phyloP scores from a whole-genome alignment of 176 grass and related monocot species.

The Tillandsia fasciculata region DNA sequence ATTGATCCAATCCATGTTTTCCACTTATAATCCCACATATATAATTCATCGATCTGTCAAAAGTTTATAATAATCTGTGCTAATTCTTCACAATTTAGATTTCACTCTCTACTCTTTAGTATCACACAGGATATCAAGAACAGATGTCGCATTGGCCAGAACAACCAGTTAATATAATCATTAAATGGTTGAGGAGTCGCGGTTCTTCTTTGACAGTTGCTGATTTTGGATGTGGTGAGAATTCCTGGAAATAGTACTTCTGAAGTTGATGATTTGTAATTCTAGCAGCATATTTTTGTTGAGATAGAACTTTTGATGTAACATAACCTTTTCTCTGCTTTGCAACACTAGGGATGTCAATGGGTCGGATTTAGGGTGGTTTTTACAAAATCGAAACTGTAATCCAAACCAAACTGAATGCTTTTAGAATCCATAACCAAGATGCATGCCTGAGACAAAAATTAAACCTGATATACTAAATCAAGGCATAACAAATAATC shows the following conservation, averaged over 20 bases:
- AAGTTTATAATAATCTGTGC: neutral
- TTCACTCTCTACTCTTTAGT: constrained; percentile 49
- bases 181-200: constrained; percentile 69
- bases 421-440: too few relatives aligned
- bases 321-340: neutral
- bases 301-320: neutral
- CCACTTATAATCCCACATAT: too few relatives aligned
- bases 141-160: constrained; percentile 95
- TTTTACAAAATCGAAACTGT: too few relatives aligned
- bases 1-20: too few relatives aligned
- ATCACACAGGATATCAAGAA: constrained; percentile 94
- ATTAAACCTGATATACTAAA: too few relatives aligned
- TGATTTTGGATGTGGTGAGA: constrained; percentile 97
- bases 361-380: too few relatives aligned
- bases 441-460: too few relatives aligned
- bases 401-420: too few relatives aligned
- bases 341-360: neutral
- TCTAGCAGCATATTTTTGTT: constrained; percentile 1
- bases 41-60: too few relatives aligned
- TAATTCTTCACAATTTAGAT: neutral
- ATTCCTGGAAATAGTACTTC: constrained; percentile 1
- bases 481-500: too few relatives aligned
- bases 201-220: constrained; percentile 63
- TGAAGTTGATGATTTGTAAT: constrained; percentile 3
- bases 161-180: constrained; percentile 75